Conservation (phyloP, 139 green algal genomes). For the Tetraselmis chui region DNA sequence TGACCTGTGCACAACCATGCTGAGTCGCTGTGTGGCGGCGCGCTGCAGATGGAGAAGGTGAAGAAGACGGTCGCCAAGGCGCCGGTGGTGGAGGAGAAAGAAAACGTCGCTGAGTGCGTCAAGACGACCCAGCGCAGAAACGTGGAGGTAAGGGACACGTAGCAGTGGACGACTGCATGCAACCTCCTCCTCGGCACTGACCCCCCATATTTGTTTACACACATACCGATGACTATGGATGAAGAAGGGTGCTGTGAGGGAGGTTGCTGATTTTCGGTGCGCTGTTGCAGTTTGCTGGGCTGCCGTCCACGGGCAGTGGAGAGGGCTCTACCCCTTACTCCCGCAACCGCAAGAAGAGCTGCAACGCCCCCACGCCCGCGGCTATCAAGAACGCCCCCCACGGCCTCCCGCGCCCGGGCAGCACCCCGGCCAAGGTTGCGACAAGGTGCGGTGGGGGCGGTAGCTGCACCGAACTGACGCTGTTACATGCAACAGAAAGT, state of each 20-base stretch:
- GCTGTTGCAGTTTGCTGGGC: not conserved
- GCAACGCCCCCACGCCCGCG: not conserved
- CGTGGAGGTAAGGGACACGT: no score
- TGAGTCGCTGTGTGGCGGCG: not conserved
- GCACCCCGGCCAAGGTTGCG: not conserved
- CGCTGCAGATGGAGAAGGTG: not conserved
- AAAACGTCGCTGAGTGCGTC: no score
- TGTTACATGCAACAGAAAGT: no score
- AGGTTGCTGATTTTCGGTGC: no score
- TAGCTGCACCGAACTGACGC: no score
- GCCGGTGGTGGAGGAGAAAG: not conserved
- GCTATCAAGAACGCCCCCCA: not conserved
- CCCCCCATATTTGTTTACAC: no score
- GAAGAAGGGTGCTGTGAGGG: no score
- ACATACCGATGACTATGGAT: no score
- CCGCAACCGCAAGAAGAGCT: not conserved
- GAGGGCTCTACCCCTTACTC: not conserved
- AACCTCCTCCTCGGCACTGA: no score
- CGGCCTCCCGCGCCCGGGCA: not conserved
- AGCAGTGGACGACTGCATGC: no score
- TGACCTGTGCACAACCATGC: not conserved
- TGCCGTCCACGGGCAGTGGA: not conserved
- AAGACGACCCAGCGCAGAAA: no score
- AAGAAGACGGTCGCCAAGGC: not conserved
- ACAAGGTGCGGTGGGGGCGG: no score